Evolutionary conservation across 129 eudicot species (phyloP).

Genomic region (Rutidosis leptorrhynchoides): DNA sequence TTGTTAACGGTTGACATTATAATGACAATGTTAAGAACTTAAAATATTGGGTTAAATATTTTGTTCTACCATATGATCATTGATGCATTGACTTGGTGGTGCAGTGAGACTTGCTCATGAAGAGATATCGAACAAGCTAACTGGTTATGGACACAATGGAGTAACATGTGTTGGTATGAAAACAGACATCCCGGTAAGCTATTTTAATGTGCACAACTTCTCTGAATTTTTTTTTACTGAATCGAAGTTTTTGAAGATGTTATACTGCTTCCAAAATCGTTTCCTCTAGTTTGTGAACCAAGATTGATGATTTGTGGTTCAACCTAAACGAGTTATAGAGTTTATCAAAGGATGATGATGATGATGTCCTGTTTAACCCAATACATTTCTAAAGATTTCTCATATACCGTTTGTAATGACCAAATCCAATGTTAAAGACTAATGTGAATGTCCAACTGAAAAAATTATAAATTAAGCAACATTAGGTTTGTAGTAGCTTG

Average conservation of each 20-base stretch:
- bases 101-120: constrained; percentile 99
- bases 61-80: constrained; percentile 8
- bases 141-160: constrained; percentile 90
- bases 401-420: neutral
- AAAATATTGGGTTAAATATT: constrained; percentile 7
- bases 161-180: constrained; percentile 96
- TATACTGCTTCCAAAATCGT: neutral
- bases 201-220: neutral
- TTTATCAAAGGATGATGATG: neutral
- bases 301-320: neutral
- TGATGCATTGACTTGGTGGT: constrained; percentile 18
- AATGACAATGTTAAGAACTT: constrained; percentile 3
- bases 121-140: constrained; percentile 62
- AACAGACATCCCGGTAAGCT: constrained; percentile 89
- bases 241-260: neutral
- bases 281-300: neutral
- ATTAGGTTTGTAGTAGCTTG: neutral
- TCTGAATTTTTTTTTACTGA: neutral
- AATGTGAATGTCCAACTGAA: neutral
- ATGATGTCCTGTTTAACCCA: neutral
- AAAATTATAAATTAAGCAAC: neutral
- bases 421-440: neutral
- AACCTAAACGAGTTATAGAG: neutral
- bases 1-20: neutral
- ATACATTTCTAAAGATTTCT: neutral